Percentiles rank a stretch among this genome's conserved stretches.
phyloP scores from a whole-genome alignment of 1,284 basidiomycete species.

The Apiotrichum domesticum region DNA sequence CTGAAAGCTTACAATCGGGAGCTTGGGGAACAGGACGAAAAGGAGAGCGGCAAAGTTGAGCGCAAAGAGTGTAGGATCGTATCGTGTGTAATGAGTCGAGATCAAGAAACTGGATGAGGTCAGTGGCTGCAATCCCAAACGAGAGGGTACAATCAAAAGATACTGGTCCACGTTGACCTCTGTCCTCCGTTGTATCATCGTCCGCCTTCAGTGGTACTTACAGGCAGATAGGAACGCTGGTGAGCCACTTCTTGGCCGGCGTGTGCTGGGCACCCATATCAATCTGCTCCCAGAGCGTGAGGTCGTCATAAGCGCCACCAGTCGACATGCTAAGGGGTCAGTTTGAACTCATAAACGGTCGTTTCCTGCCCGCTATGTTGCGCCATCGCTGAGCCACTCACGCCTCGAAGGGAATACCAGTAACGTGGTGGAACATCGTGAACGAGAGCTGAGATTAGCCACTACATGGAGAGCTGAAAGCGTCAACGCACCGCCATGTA shows the following conservation, averaged over 20 bases:
- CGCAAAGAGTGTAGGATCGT: conserved; percentile 85
- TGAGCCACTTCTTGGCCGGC: conserved; percentile 95
- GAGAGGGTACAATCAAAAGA: no score
- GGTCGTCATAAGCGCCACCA: conserved; percentile 90
- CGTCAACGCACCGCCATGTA: conserved; percentile 76
- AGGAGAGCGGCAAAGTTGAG: conserved; percentile 83
- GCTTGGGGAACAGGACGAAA: conserved; percentile 81
- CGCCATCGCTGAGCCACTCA: conserved; percentile 18
- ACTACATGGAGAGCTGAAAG: neutral
- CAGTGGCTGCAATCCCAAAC: no score
- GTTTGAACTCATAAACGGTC: neutral
- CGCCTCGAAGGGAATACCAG: conserved; percentile 87
- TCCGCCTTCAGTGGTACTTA: conserved; percentile 50
- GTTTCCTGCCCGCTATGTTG: no score
- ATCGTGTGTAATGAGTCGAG: conserved; percentile 97
- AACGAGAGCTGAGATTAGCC: conserved; percentile 68
- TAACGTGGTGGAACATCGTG: conserved; percentile 98
- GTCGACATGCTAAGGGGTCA: conserved; percentile 47
- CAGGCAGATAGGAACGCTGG: conserved; percentile 84
- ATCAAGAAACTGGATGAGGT: conserved; percentile 70
- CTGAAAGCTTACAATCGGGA: conserved; percentile 55
- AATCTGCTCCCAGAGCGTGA: conserved; percentile 99
- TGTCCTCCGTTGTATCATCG: no score
- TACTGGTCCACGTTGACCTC: no score
- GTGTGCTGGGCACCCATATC: conserved; percentile 98